Percentiles rank a stretch among this genome's conserved stretches.
Conservation (phyloP, 345 rosid genomes). For the Hibiscus tridactylites region DNA sequence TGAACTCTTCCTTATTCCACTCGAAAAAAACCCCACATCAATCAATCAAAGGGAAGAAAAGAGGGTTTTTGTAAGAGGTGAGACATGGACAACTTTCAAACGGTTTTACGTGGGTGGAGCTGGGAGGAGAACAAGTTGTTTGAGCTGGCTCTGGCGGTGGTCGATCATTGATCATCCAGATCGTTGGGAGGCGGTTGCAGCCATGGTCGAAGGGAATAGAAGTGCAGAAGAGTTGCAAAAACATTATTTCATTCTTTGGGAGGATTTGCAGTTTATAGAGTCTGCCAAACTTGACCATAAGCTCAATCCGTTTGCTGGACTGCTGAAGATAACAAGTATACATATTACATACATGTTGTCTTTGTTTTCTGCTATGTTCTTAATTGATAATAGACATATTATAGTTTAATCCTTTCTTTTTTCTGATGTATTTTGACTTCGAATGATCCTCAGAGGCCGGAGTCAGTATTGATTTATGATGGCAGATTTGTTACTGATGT, state of each 20-base stretch:
- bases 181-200: too few species aligned
- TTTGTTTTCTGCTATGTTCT: not conserved
- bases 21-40: too few species aligned
- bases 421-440: not conserved
- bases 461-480: not conserved
- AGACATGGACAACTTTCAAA: too few species aligned
- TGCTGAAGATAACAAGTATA: conserved; percentile 51
- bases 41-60: too few species aligned
- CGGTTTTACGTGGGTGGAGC: too few species aligned
- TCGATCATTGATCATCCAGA: too few species aligned
- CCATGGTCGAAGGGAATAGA: conserved; percentile 51
- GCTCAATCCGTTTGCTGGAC: conserved; percentile 35
- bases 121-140: too few species aligned
- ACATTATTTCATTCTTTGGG: conserved; percentile 49
- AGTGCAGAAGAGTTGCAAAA: conserved; percentile 48
- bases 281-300: conserved; percentile 47
- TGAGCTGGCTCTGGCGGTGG: too few species aligned
- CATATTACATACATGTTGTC: too few species aligned
- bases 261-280: conserved; percentile 56
- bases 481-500: not conserved
- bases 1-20: too few species aligned
- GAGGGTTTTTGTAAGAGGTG: too few species aligned
- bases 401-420: not conserved
- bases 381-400: not conserved
- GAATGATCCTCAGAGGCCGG: not conserved